Percentiles rank a stretch among this genome's conserved stretches.
Evolutionary conservation across 2,329 filamentous ascomycete species (phyloP).

Genomic region (Rhexocercosporidium sp.): DNA sequence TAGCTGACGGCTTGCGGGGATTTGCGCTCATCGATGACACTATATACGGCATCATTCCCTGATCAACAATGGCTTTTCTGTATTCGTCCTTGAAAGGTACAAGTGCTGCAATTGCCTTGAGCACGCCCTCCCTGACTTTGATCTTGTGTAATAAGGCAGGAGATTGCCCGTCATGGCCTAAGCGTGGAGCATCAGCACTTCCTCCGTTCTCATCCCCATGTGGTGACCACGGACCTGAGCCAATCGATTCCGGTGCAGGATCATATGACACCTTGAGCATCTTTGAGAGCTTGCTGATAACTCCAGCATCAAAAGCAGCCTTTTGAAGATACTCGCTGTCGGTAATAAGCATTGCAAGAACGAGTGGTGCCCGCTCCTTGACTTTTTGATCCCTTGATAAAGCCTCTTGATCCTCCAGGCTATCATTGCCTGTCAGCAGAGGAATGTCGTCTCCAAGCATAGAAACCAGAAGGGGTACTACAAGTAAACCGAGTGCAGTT

Average conservation of each 20-base stretch:
- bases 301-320: constrained; percentile 74
- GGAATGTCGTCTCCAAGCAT: constrained; percentile 62
- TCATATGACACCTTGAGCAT: constrained; percentile 72
- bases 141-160: constrained; percentile 70
- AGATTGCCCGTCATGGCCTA: constrained; percentile 67
- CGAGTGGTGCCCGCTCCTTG: constrained; percentile 72
- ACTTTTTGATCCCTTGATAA: constrained; percentile 55
- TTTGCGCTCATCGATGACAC: constrained; percentile 79
- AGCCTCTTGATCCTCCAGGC: constrained; percentile 44
- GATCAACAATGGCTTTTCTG: constrained; percentile 80
- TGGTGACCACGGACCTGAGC: constrained; percentile 60
- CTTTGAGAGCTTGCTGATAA: constrained; percentile 65
- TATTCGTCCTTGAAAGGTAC: constrained; percentile 83
- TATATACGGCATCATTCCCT: constrained; percentile 80
- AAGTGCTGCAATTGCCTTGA: constrained; percentile 83
- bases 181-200: constrained; percentile 48
- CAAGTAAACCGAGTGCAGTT: constrained; percentile 65
- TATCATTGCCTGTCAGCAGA: constrained; percentile 47
- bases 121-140: constrained; percentile 73
- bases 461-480: constrained; percentile 72
- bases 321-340: constrained; percentile 82
- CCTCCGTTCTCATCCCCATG: constrained; percentile 23
- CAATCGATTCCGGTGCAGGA: constrained; percentile 52
- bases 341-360: constrained; percentile 78
- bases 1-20: constrained; percentile 54